Base-by-base conservation (phyloP, 2,329 filamentous ascomycete species). In the Aquanectria penicillioides region DNA sequence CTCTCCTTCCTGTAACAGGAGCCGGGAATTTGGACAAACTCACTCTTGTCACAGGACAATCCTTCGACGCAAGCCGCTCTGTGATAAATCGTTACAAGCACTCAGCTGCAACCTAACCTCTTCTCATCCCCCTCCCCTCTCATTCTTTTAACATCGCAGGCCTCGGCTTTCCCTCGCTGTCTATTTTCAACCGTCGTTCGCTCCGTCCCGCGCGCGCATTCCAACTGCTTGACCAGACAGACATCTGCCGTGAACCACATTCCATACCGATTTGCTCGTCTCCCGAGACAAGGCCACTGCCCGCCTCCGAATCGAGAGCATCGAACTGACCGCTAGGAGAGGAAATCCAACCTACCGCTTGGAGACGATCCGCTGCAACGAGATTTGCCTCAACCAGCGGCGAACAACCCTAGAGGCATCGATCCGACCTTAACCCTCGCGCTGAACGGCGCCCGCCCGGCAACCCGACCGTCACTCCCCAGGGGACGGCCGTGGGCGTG, bases 131-230 rank as follows among this genome's bases (percentile, higher is more conserved):
- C 4, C 20, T 61, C 61, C 36, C 56, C 41, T 38, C 26, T 36
- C 37, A 54, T 17, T 26, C 36, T 51, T 70, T 63, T 70, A 56
- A 70, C 66, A 33, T 65, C 51, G 34, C 63, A 69, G 68, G 60
- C 58, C 59, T 52, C 58, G 68, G 49, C 65, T 63, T 69, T 65
- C 68, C 44, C 64, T 70, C 68, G 62, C 62, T 70, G 68, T 63
- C n/a, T n/a, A n/a, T 46, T 56, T 40, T 57, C 52, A 57, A 59
- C 62, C 62, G 50, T 65, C 65, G 47, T 62, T 18, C 22, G 17
- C 60, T 59, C 34, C 37, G 51, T 55, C 55, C 52, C 43, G 31
- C 59, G 23, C 57, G 28, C 59, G 43, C 66, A 67, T 69, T 69
- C 65, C 66, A 65, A 58, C 46, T 18, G 31, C 43, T 6, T 29